Base-by-base conservation (phyloP, 1,284 basidiomycete genomes). In the Pisolithus thermaeus region DNA sequence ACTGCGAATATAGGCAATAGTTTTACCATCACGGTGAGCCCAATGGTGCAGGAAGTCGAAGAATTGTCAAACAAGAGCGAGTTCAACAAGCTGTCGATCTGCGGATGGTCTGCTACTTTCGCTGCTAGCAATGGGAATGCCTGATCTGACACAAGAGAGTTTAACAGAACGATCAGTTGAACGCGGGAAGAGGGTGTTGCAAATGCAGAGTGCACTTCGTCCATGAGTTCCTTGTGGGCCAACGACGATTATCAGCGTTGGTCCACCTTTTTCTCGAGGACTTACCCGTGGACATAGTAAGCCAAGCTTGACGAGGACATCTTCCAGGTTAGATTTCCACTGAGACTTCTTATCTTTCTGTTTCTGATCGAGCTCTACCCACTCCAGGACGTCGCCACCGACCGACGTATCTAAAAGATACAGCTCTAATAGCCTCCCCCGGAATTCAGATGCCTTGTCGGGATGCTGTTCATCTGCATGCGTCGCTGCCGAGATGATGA, bases 311-410 rank as follows among this genome's bases (percentile, higher is more conserved):
- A 89, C 72, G 35, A 90, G 70, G 23, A 87, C 76, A 56, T 87
- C 83, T 62, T 90, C 85, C 51, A 91, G 69, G 62, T 88, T 91
- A 30, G 70, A 66, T 67, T 89, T 90, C 88, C 88, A 91, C 35
- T 76, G 71, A 22, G 74, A 71, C 58, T 76, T 75, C 60, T 73
- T 77, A 49, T 79, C 77, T 50, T 81, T 75, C 58, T 87, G 78
- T 20, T 75, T 74, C 56, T 77, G 72, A 58, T 82, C 78, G 50
- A 88, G 67, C 41, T 76, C 77, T 8, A 82, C 80, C 79, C 83
- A 85, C 59, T 90, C 88, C 25, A 90, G 61, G 23, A 84, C 75
- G 63, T 90, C 88, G 43, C 80, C 76, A 1, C 79, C 80, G 59
- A 86, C 85, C 61, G 78, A 80, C 32, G 81, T 84, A 62, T 89